Evolutionary conservation across 1,284 basidiomycete species (phyloP).

Genomic region (Ustilago cynodontis): DNA sequence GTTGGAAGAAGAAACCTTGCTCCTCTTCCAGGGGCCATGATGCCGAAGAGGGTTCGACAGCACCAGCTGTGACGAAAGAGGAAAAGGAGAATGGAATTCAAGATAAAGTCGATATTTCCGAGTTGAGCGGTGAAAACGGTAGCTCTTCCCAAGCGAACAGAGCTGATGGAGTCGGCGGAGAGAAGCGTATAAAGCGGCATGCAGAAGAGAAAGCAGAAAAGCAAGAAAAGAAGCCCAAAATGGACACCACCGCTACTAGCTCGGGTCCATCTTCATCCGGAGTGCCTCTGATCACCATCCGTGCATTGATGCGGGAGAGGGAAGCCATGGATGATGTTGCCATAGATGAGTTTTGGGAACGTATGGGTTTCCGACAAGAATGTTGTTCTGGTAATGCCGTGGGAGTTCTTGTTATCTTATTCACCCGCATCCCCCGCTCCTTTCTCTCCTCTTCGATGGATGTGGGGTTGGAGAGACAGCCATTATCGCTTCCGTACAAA

Average conservation of each 20-base stretch:
- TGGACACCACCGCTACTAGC: neutral
- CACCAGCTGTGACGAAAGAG: slow-evolving; percentile 10
- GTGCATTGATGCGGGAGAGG: slow-evolving; percentile 57
- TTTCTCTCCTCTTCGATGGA: neutral
- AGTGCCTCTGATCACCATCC: slow-evolving; percentile 41
- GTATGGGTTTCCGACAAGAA: slow-evolving; percentile 68
- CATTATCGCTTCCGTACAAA: slow-evolving; percentile 54
- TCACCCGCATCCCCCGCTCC: slow-evolving; percentile 26
- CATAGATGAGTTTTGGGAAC: slow-evolving; percentile 66
- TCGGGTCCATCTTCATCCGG: neutral
- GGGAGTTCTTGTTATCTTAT: slow-evolving; percentile 62
- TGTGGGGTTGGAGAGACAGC: slow-evolving; percentile 27
- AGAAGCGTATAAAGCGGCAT: neutral
- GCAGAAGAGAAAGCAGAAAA: neutral
- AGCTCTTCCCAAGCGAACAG: no score
- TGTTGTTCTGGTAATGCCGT: slow-evolving; percentile 67
- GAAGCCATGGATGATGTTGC: slow-evolving; percentile 57
- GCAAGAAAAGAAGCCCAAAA: neutral
- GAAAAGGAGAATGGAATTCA: slow-evolving; percentile 23
- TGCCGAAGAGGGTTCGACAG: neutral
- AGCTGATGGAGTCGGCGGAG: neutral
- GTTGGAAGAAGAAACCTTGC: slow-evolving; percentile 39
- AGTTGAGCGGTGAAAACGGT: slow-evolving; percentile 5
- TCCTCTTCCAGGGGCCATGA: neutral
- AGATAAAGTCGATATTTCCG: neutral